These are phyloP conservation scores for Biancaea sappan DNA, from an alignment of 306 rosid species.

Conservation along the genomic window DNA sequence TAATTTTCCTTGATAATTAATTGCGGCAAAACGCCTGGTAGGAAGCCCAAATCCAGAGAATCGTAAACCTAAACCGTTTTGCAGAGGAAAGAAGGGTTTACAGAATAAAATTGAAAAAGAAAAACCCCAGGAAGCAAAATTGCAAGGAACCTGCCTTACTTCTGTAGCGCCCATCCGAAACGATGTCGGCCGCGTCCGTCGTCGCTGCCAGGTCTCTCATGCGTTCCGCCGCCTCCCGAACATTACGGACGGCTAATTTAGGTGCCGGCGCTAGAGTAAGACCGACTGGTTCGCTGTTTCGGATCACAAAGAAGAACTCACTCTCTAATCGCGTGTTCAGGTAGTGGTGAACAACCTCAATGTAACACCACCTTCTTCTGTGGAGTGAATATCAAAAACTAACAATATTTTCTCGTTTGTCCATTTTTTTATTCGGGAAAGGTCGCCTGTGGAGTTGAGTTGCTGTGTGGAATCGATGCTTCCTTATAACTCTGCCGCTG, in stretches of 20 bases:
- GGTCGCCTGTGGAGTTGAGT: slow-evolving; percentile 83
- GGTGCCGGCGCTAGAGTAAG: slow-evolving; percentile 50
- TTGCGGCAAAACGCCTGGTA: too few species aligned
- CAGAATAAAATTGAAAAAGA: too few species aligned
- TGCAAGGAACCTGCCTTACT: slow-evolving; percentile 21
- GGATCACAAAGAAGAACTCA: slow-evolving; percentile 57
- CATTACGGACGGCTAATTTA: slow-evolving; percentile 38
- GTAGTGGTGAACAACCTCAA: slow-evolving; percentile 30
- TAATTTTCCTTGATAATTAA: too few species aligned
- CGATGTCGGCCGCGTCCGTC: slow-evolving; percentile 64
- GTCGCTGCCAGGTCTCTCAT: slow-evolving; percentile 72
- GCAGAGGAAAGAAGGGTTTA: too few species aligned
- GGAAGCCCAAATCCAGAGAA: too few species aligned
- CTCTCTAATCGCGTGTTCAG: slow-evolving; percentile 65
- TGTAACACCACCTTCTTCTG: background rate
- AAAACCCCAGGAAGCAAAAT: slow-evolving; percentile 32
- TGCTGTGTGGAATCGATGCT: slow-evolving; percentile 81
- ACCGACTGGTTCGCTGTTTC: slow-evolving; percentile 50
- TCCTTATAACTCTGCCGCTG: slow-evolving; percentile 87
- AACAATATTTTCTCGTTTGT: background rate
- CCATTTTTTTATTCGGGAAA: slow-evolving; percentile 11
- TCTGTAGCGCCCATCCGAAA: background rate
- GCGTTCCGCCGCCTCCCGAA: slow-evolving; percentile 65
- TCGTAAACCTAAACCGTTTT: too few species aligned
- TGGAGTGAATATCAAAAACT: slow-evolving; percentile 7